Percentiles rank a stretch among this genome's conserved stretches.
These are phyloP conservation scores for Pseudogymnoascus sp. DNA, from an alignment of 2,329 filamentous ascomycete species.

Conservation along the genomic window DNA sequence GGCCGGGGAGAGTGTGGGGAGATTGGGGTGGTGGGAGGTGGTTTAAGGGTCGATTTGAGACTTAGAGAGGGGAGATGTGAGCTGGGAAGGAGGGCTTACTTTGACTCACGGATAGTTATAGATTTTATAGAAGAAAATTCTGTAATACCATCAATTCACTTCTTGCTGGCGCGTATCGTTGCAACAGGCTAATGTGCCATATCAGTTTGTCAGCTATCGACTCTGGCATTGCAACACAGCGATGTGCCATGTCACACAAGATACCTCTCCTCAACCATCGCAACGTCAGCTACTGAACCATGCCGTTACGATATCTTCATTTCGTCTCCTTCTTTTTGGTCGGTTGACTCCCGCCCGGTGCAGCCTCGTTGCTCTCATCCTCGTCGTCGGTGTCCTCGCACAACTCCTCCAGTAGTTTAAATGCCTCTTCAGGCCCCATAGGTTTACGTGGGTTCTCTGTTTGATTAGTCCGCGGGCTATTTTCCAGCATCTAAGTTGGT, in stretches of 20 bases:
- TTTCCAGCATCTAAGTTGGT: no score
- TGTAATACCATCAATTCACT: background rate
- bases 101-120: background rate
- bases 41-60: constrained; percentile 29
- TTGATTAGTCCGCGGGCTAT: no score
- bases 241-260: background rate
- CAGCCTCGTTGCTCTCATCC: no score
- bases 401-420: no score
- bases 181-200: background rate
- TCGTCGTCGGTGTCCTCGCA: no score
- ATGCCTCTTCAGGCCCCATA: no score
- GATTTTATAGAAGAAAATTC: background rate
- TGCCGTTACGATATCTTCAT: no score
- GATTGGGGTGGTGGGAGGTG: constrained; percentile 71
- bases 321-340: no score
- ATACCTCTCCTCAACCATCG: no score
- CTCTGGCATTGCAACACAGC: background rate
- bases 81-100: background rate
- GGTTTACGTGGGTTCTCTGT: no score
- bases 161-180: background rate
- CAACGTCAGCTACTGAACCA: no score
- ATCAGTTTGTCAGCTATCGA: background rate
- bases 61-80: background rate
- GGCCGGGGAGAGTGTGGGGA: constrained; percentile 68
- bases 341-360: no score